Percentiles rank a stretch among this genome's conserved stretches.
These are phyloP conservation scores for Trypanosoma platydactyli DNA, from an alignment of 208 protist species.

Conservation along the genomic window DNA sequence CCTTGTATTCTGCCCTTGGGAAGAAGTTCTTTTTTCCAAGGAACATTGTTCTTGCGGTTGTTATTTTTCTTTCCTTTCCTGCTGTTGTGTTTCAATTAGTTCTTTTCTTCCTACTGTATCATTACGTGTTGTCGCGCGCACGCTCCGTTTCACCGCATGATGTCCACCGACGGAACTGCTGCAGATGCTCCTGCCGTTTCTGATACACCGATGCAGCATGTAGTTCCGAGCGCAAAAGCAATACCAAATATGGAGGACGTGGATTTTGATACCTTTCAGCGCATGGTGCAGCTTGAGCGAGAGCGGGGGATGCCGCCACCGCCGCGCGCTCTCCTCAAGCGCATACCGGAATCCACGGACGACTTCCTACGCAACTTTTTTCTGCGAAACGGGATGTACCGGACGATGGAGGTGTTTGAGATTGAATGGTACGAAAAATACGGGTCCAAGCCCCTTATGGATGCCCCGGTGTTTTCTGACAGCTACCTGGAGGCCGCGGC, in stretches of 20 bases:
- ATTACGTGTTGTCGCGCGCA: too few relatives aligned
- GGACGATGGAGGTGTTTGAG: slow-evolving; percentile 86
- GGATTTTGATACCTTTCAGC: slow-evolving; percentile 62
- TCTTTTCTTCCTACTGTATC: too few relatives aligned
- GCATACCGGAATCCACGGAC: slow-evolving; percentile 90
- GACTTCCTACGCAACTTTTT: slow-evolving; percentile 94
- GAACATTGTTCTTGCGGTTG: too few relatives aligned
- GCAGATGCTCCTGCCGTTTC: neutral
- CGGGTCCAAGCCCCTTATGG: slow-evolving; percentile 46
- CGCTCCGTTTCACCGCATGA: too few relatives aligned
- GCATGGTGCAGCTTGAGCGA: slow-evolving; percentile 54
- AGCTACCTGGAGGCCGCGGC: slow-evolving; percentile 85
- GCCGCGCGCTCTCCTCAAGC: slow-evolving; percentile 81
- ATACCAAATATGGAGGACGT: slow-evolving; percentile 41
- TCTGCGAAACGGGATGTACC: slow-evolving; percentile 70
- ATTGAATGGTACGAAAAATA: slow-evolving; percentile 86
- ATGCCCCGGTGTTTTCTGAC: slow-evolving; percentile 71
- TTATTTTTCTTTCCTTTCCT: too few relatives aligned
- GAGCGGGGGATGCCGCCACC: slow-evolving; percentile 53
- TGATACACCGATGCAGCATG: neutral
- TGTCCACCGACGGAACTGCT: slow-evolving; percentile 4
- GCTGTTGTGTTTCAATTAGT: too few relatives aligned
- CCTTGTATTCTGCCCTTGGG: too few relatives aligned
- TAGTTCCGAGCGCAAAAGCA: neutral
- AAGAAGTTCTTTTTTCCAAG: too few relatives aligned